Evolutionary conservation across 1,284 basidiomycete species (phyloP), one percentile per base, ranked within the genome.

Genomic region (Sphagnurus paluster): DNA sequence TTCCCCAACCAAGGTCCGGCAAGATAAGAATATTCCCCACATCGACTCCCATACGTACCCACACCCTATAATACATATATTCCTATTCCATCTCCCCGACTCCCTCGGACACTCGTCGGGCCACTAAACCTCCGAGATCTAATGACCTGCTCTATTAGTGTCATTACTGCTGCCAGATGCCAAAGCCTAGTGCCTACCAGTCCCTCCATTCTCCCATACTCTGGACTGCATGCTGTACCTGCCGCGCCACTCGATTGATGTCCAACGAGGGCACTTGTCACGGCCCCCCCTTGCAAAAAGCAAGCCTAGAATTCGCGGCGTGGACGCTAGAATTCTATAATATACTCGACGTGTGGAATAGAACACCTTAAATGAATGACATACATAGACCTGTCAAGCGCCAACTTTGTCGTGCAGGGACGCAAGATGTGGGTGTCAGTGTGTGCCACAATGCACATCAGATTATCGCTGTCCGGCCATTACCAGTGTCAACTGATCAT

Each of bases 401-500:
- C 37, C 24, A 28, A 34, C 14, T 37, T 16, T 29, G 24, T 32
- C 28, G 28, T 30, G 11, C 37, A 48, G 42, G 48, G 38, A 26
- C 20, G 21, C 20, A 2, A 26, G 25, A 6, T 26, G 29, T 32
- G 29, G 29, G 29, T 32, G 34, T n/a, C n/a, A n/a, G n/a, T n/a
- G n/a, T n/a, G n/a, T n/a, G n/a, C n/a, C n/a, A n/a, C n/a, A 8
- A 20, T 26, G 10, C 26, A 29, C 10, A 46, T 46, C 39, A 43
- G 16, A 33, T n/a, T 24, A 41, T 41, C 17, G 17, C 28, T 19
- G 14, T 17, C 13, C 11, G 39, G 20, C 13, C 30, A 25, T n/a
- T n/a, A n/a, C 42, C 21, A 11, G 19, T 11, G 41, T 44, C 45
- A 44, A 42, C 35, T 42, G 46, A 48, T 38, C 38, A 30, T n/a